A percentile compares a stretch with the other conserved stretches of the same genome.
phyloP scores from a whole-genome alignment of 495 filamentous ascomycete species.

The Corynascus novoguineensis region DNA sequence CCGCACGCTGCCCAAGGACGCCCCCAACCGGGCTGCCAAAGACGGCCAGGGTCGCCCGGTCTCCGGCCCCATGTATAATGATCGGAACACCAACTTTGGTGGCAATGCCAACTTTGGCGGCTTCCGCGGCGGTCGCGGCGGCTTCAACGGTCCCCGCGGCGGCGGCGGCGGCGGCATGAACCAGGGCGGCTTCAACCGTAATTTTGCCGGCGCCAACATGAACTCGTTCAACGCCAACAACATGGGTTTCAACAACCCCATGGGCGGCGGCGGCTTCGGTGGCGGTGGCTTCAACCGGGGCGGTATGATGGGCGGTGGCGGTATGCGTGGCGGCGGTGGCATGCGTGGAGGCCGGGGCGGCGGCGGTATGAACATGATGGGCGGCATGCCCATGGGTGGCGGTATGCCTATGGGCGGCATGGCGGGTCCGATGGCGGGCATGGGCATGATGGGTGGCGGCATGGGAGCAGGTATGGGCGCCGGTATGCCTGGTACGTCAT shows the following conservation, averaged over 20 bases:
- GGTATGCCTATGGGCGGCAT: slow-evolving; percentile 40
- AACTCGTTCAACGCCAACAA: slow-evolving; percentile 31
- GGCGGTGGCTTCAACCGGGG: slow-evolving; percentile 52
- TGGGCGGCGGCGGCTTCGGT: slow-evolving; percentile 59
- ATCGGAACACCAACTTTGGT: slow-evolving; percentile 32
- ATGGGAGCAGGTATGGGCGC: slow-evolving; percentile 50
- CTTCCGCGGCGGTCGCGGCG: slow-evolving; percentile 35
- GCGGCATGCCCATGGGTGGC: slow-evolving; percentile 30
- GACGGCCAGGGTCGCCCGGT: slow-evolving; percentile 44
- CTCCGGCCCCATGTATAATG: slow-evolving; percentile 20
- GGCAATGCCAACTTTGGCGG: slow-evolving; percentile 37
- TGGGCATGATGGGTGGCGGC: slow-evolving; percentile 46
- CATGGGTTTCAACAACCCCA: slow-evolving; percentile 46
- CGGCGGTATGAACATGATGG: slow-evolving; percentile 42
- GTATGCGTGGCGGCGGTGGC: slow-evolving; percentile 42
- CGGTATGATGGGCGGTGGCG: slow-evolving; percentile 56
- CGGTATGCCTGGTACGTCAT: slow-evolving; percentile 52
- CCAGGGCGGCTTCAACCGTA: slow-evolving; percentile 45
- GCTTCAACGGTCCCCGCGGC: slow-evolving; percentile 30
- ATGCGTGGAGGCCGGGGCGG: slow-evolving; percentile 72
- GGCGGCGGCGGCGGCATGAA: slow-evolving; percentile 26
- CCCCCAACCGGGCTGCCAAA: slow-evolving; percentile 67
- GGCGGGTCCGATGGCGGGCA: slow-evolving; percentile 27
- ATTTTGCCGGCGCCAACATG: slow-evolving; percentile 35
- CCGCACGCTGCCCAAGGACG: slow-evolving; percentile 86